Conservation (phyloP, 371 early-diverging fungal species). For the Mortierella sp. region DNA sequence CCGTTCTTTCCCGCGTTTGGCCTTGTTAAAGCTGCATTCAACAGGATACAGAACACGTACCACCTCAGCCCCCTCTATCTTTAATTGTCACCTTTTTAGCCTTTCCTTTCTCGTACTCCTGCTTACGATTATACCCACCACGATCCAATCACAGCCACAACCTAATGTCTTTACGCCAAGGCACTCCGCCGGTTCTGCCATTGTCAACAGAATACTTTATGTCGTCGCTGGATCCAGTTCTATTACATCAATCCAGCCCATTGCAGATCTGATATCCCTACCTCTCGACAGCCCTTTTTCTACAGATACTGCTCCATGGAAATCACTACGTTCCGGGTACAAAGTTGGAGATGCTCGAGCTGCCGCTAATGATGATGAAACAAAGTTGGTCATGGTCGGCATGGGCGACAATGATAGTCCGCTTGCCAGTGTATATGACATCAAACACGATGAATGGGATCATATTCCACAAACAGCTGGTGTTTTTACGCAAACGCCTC, state of each 20-base stretch:
- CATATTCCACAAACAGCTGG: background rate
- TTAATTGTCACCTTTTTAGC: background rate
- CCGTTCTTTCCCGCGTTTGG: background rate
- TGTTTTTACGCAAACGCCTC: background rate
- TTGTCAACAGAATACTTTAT: constrained; percentile 14
- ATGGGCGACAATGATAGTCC: background rate
- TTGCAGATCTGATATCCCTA: background rate
- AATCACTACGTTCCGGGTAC: background rate
- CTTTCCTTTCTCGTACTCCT: background rate
- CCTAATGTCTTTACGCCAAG: background rate
- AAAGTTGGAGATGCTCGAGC: background rate
- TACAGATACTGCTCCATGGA: constrained; percentile 2
- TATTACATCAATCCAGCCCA: background rate
- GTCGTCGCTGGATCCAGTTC: background rate
- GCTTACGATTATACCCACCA: background rate
- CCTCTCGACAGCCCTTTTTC: constrained; percentile 2
- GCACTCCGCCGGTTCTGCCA: constrained; percentile 8
- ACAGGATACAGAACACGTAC: background rate
- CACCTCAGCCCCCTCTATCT: background rate
- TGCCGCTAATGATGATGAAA: background rate
- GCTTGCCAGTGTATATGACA: constrained; percentile 3
- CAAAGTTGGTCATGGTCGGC: constrained; percentile 1
- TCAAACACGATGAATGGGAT: constrained; percentile 3
- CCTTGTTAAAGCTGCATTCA: background rate
- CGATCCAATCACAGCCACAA: constrained; percentile 6